Evolutionary conservation across 1,139 yeast species (phyloP).

Genomic region (Dujonia santamariae): DNA sequence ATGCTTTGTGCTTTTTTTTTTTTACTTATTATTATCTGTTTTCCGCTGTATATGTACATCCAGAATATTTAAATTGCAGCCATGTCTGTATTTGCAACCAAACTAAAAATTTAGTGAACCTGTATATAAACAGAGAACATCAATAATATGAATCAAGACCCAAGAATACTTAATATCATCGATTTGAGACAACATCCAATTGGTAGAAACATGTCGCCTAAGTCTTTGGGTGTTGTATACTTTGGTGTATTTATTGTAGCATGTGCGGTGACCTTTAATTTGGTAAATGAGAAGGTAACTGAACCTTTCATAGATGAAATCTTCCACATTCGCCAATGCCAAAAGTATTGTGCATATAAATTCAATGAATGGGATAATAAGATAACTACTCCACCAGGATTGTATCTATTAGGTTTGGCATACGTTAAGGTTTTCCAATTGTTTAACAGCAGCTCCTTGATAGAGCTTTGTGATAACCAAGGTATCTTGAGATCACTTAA

Average conservation of each 20-base stretch:
- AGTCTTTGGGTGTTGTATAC: slow-evolving; percentile 1
- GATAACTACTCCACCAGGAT: slow-evolving; percentile 96
- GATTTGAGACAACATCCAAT: not conserved
- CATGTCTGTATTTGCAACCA: not conserved
- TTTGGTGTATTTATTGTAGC: slow-evolving; percentile 13
- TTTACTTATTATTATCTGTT: no score
- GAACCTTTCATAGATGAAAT: slow-evolving; percentile 68
- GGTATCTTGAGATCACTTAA: slow-evolving; percentile 56
- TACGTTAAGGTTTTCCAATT: slow-evolving; percentile 33
- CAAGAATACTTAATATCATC: not conserved
- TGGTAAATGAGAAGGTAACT: slow-evolving; percentile 24
- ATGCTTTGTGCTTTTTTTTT: no score
- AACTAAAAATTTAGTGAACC: no score
- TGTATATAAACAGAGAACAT: no score
- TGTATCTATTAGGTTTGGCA: slow-evolving; percentile 62
- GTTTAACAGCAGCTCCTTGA: slow-evolving; percentile 5
- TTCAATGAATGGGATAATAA: slow-evolving; percentile 78
- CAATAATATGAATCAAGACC: no score
- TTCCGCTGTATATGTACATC: no score
- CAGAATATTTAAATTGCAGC: not conserved
- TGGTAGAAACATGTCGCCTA: not conserved
- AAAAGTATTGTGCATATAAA: slow-evolving; percentile 57
- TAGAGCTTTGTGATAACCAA: slow-evolving; percentile 31
- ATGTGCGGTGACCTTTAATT: slow-evolving; percentile 14
- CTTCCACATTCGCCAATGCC: slow-evolving; percentile 82